Evolutionary conservation across 257 asterid genomes (phyloP).

Genomic region (Prunella vulgaris): DNA sequence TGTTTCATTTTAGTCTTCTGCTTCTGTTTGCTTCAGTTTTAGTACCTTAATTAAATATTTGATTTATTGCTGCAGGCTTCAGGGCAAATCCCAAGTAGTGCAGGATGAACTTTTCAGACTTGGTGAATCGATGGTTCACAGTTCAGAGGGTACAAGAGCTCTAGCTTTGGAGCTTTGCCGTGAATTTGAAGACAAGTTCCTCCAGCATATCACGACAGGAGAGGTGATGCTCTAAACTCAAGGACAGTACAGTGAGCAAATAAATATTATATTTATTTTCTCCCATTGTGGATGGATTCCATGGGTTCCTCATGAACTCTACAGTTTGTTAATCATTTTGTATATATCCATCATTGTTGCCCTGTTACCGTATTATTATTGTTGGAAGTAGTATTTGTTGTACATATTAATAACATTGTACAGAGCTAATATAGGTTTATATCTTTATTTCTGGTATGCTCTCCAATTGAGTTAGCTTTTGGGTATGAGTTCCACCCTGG

Average conservation of each 20-base stretch:
- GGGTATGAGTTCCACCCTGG: not conserved
- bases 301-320: constrained; percentile 3
- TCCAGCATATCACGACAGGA: constrained; percentile 85
- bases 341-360: not conserved
- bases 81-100: constrained; percentile 89
- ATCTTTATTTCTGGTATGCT: not conserved
- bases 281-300: too few species aligned
- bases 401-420: not conserved
- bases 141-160: constrained; percentile 93
- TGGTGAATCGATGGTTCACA: constrained; percentile 90
- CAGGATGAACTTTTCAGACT: constrained; percentile 92
- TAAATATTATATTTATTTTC: too few species aligned
- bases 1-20: constrained; percentile 14
- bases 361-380: not conserved
- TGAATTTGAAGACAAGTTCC: constrained; percentile 99
- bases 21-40: not conserved
- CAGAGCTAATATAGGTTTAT: not conserved
- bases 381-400: not conserved
- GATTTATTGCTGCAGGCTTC: constrained; percentile 59
- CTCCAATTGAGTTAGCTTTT: not conserved
- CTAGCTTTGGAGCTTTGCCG: constrained; percentile 98
- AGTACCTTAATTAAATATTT: constrained; percentile 1
- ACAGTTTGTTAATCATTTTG: not conserved
- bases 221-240: constrained; percentile 36
- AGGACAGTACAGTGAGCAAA: not conserved